Base-by-base conservation (phyloP, 352 stramenopile species). In the Thraustochytrium sp. region DNA sequence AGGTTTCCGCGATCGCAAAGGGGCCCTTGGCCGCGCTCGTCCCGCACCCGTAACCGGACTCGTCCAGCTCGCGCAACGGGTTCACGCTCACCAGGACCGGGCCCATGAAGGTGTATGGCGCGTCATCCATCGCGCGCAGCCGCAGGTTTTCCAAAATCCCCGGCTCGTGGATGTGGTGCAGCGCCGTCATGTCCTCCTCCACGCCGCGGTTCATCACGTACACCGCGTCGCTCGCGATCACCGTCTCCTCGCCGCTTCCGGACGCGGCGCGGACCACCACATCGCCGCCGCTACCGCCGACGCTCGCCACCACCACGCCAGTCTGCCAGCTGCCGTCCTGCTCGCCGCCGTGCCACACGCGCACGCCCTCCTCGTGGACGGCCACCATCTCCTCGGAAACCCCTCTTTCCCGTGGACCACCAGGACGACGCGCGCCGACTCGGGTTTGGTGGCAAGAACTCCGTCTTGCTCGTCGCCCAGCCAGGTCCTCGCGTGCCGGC, bases 51-150 rank as follows among this genome's bases (percentile, higher is more conserved):
- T 78, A 42, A 0, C 68, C 92, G 92, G 86, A 94, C 91, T 21
- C 88, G 86, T 72, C 59, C 55, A 96, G 84, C 23, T 92, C 88
- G 40, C 92, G 90, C 85, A 97, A 87, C 82, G 92, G 93, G 86
- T 97, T 97, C 21, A 96, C 92, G 3, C 92, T 92, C 77, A 97
- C 95, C 48, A 97, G 89, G 80, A 97, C 92, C 62, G 94, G 96
- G 73, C 92, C 91, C 92, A 97, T 97, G 87, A 96, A 96, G 55
- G 92, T 97, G 88, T 96, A 96, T 29, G 92, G 92, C 44, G 90
- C 90, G 55, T 95, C 89, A 68, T 94, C 88, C 86, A 93, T 92
- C 65, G 90, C 92, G 38, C 92, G 91, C 85, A 94, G 90, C n/a
- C 90, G 88, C 44, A 96, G 78, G 86, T 96, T 96, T 86, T 95